Evolutionary conservation across 139 green algal genomes (phyloP).

Genomic region (Picochlorum sp.): DNA sequence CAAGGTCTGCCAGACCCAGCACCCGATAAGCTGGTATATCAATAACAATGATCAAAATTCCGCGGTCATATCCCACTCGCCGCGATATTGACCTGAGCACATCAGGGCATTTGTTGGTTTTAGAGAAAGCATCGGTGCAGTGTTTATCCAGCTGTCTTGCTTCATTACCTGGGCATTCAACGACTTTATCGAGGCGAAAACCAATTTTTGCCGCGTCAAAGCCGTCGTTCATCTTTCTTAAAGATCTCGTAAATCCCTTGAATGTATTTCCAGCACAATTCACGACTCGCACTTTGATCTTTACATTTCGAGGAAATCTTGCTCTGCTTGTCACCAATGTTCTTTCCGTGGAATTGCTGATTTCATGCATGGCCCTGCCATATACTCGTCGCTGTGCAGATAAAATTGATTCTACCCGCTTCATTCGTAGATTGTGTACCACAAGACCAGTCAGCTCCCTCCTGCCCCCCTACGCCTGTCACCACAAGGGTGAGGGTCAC

Average conservation of each 20-base stretch:
- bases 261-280: not conserved
- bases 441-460: not conserved
- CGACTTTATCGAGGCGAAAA: not conserved
- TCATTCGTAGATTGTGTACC: not conserved
- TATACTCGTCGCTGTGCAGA: conserved; percentile 3
- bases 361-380: not conserved
- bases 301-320: not conserved
- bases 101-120: conserved; percentile 2
- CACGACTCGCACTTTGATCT: conserved; percentile 1
- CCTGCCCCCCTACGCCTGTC: not conserved
- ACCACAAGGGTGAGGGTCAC: conserved; percentile 1
- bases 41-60: conserved; percentile 1
- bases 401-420: not conserved
- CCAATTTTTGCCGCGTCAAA: not conserved
- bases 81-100: conserved; percentile 2
- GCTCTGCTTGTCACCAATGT: not conserved
- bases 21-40: conserved; percentile 1
- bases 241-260: not conserved
- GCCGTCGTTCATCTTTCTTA: conserved; percentile 3
- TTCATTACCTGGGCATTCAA: not conserved
- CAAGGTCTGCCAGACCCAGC: not conserved
- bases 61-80: not conserved
- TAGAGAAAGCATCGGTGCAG: not conserved
- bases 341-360: not conserved
- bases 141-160: not conserved